Base-by-base conservation (phyloP, 768 basidiomycete genomes). In the Xerocomellus dryophilus region DNA sequence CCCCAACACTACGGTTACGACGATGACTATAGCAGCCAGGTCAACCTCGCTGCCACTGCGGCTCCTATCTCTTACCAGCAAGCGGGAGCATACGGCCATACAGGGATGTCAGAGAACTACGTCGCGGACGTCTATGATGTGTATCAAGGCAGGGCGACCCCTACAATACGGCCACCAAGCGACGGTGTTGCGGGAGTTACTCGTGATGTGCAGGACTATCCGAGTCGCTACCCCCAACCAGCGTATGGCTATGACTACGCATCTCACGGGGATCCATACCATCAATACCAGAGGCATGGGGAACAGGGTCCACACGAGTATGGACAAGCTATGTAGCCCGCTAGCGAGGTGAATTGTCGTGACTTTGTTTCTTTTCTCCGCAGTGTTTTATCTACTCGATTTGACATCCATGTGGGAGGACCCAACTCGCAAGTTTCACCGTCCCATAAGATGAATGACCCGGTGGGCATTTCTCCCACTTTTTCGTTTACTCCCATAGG, bases 1-100 rank as follows among this genome's bases (percentile, higher is more conserved):
- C 67, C 73, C 27, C 76, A 68, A 42, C 56, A 75, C 15, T 77
- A 81, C 35, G 66, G 59, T 35, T 83, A 86, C 58, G 86, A 86
- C 54, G 85, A 89, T 51, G 87, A 90, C 60, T 81, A 83, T 62
- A 81, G 84, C 58, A 86, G 85, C 65, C 79, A 78, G 20, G 71
- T 76, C 29, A 80, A 86, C 64, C 78, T 91, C 14, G 68, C 85
- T 17, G 60, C 76, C 5, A 70, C 79, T 29, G 83, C 84, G 17
- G 84, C 86, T 31, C 81, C 86, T 6, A 78, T 84, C 47, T 76
- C 77, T 29, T 78, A 79, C 43, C 76, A 79, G 39, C 68, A 54
- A 47, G 35, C 57, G 8, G 61, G 59, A 20, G 21, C 46, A 9
- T 67, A 73, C 34, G 54, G 51, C 1, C 61, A 60, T 20, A 15